Percentiles rank a stretch among this genome's conserved stretches.
These are phyloP conservation scores for Yamadazyma insecticola DNA, from an alignment of 805 yeast genomes.

Conservation along the genomic window DNA sequence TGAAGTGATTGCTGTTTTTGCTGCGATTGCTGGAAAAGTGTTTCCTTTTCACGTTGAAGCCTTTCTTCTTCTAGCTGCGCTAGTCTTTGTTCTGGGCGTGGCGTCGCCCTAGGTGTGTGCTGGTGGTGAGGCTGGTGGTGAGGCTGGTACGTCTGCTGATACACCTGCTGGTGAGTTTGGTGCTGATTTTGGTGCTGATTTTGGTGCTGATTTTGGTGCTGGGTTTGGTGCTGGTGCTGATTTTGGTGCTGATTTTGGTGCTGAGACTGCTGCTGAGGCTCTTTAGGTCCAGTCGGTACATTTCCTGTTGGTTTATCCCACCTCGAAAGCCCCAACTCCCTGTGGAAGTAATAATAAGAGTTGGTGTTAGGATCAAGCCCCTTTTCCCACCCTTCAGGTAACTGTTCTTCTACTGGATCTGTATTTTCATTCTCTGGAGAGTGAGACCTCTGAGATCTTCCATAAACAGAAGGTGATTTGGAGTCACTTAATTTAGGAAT, in stretches of 20 bases:
- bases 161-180: conserved; percentile 15
- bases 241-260: no score
- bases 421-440: conserved; percentile 6
- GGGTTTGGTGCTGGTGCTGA: background rate
- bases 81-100: conserved; percentile 9
- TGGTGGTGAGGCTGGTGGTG: background rate
- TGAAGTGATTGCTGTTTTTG: conserved; percentile 33
- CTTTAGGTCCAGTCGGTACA: no score
- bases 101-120: background rate
- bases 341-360: conserved; percentile 51
- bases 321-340: conserved; percentile 40
- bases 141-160: background rate
- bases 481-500: conserved; percentile 59
- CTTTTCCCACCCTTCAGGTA: conserved; percentile 67
- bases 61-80: conserved; percentile 32
- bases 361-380: conserved; percentile 45
- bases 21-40: conserved; percentile 26
- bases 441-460: conserved; percentile 18
- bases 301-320: conserved; percentile 62
- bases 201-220: conserved; percentile 21
- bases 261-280: no score
- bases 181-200: no score
- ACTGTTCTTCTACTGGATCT: conserved; percentile 21
- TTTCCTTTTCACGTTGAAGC: conserved; percentile 27
- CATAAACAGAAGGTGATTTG: conserved; percentile 12